Percentiles rank a stretch among this genome's conserved stretches.
Evolutionary conservation across 73 alveolate species (phyloP).

Genomic region (Blepharisma japonicum): DNA sequence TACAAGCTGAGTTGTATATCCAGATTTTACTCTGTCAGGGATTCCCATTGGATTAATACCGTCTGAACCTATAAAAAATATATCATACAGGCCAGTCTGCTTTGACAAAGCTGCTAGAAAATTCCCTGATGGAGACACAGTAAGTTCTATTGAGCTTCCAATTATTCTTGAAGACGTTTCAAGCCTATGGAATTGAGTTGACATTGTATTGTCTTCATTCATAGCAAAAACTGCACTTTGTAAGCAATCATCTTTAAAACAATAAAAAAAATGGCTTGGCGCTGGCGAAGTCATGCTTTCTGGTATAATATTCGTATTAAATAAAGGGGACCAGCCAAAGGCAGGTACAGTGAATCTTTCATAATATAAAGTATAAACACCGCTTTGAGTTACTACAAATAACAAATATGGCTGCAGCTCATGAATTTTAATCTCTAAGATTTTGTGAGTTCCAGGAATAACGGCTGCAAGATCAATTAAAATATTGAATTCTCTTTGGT

Average conservation of each 20-base stretch:
- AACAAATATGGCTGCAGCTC: conserved; percentile 9
- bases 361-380: conserved; percentile 7
- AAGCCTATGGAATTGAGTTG: no score
- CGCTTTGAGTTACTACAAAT: background rate
- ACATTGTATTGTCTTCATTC: background rate
- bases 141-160: conserved; percentile 5
- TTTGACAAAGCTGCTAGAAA: background rate
- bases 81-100: conserved; percentile 6
- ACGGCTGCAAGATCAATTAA: background rate
- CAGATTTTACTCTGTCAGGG: conserved; percentile 14
- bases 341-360: background rate
- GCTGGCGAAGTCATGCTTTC: background rate
- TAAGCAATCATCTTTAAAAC: background rate
- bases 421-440: background rate
- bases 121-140: conserved; percentile 4
- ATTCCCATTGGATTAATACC: background rate
- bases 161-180: background rate
- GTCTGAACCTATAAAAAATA: background rate
- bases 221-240: background rate
- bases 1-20: conserved; percentile 11
- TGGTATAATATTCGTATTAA: background rate
- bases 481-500: background rate
- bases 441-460: background rate
- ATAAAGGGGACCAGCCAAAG: background rate
- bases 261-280: conserved; percentile 3